Percentiles rank a stretch among this genome's conserved stretches.
Evolutionary conservation across 2,329 filamentous ascomycete genomes (phyloP).

Genomic region (Fusarium scirpi): DNA sequence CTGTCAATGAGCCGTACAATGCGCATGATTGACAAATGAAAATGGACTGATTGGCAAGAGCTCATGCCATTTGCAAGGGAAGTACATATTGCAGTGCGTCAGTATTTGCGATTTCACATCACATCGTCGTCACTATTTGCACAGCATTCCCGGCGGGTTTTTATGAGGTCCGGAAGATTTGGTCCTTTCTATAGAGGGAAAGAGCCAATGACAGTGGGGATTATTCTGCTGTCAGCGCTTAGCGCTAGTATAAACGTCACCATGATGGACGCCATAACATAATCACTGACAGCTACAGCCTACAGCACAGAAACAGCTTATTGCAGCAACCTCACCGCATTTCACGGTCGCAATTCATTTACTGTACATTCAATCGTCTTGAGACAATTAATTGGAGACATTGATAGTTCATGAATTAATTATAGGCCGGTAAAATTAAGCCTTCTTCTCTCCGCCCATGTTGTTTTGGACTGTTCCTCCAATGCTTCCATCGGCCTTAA

Average conservation of each 20-base stretch:
- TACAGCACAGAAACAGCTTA: neutral
- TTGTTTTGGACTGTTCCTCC: constrained; percentile 64
- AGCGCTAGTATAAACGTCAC: constrained; percentile 3
- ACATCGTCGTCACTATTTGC: constrained; percentile 21
- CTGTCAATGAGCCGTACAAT: neutral
- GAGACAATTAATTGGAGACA: no score
- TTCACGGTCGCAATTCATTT: neutral
- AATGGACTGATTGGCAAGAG: neutral
- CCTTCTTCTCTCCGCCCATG: constrained; percentile 55
- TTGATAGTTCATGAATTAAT: neutral
- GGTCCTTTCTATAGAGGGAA: neutral
- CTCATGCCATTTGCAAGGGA: neutral
- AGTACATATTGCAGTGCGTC: neutral
- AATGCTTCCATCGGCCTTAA: constrained; percentile 64
- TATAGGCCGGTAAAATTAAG: neutral
- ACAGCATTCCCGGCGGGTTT: neutral
- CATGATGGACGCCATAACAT: constrained; percentile 1
- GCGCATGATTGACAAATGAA: neutral
- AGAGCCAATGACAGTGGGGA: neutral
- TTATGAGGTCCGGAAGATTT: neutral
- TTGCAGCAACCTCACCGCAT: neutral
- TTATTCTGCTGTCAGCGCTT: neutral
- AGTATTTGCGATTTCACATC: constrained; percentile 2
- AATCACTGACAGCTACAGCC: neutral
- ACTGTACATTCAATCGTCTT: no score